A percentile compares a stretch with the other conserved stretches of the same genome.
These are phyloP conservation scores for Cytospora leucostoma DNA, from an alignment of 2,329 filamentous ascomycete genomes.

Conservation along the genomic window DNA sequence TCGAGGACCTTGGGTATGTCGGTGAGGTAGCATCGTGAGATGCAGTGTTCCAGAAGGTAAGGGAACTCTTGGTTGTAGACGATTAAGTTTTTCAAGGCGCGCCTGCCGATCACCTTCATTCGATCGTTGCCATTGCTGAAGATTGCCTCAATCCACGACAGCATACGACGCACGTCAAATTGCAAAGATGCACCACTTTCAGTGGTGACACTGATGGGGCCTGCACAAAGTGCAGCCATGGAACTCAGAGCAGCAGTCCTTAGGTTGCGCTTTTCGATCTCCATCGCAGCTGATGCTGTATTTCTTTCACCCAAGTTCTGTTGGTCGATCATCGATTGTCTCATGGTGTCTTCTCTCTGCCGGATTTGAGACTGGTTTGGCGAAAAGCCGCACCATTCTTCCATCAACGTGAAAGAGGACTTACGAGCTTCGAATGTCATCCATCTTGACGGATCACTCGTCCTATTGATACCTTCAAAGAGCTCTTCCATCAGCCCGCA, in stretches of 20 bases:
- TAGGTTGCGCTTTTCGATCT: constrained; percentile 94
- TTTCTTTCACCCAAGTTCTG: constrained; percentile 75
- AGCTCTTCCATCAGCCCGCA: constrained; percentile 91
- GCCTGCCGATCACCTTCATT: constrained; percentile 84
- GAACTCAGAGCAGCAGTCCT: constrained; percentile 88
- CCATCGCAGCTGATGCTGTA: constrained; percentile 83
- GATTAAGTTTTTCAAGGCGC: constrained; percentile 86
- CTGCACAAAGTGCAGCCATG: constrained; percentile 90
- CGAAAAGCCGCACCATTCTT: constrained; percentile 98
- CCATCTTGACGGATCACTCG: constrained; percentile 84
- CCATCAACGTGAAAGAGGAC: constrained; percentile 94
- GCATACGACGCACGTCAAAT: constrained; percentile 89
- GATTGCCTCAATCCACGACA: constrained; percentile 93
- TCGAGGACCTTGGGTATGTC: constrained; percentile 81
- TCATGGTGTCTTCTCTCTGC: constrained; percentile 82
- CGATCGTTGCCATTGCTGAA: constrained; percentile 91
- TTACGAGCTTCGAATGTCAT: constrained; percentile 97
- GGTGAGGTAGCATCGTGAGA: constrained; percentile 85
- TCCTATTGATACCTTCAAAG: constrained; percentile 86
- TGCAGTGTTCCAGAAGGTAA: constrained; percentile 84
- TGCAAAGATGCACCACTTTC: constrained; percentile 85
- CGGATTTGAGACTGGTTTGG: constrained; percentile 84
- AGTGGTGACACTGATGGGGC: constrained; percentile 82
- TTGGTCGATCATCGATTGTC: constrained; percentile 79
- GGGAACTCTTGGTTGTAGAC: constrained; percentile 86